A percentile compares a stretch with the other conserved stretches of the same genome.
phyloP scores from a whole-genome alignment of 495 filamentous ascomycete species.

The Pseudevernia furfuracea region DNA sequence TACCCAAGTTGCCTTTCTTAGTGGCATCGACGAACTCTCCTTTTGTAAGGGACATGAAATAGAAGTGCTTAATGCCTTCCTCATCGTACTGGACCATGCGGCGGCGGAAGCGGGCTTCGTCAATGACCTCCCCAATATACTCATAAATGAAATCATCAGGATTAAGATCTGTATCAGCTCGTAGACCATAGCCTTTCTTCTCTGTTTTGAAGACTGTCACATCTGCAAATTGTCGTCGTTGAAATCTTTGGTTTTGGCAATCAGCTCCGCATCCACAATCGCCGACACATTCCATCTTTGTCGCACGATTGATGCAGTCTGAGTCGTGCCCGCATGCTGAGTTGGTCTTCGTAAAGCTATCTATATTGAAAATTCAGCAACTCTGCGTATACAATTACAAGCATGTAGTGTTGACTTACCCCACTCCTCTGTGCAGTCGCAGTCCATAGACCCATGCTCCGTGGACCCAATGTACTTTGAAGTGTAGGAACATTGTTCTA shows the following conservation, averaged over 20 bases:
- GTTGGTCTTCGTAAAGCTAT: constrained; percentile 54
- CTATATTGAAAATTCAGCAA: constrained; percentile 40
- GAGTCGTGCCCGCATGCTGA: constrained; percentile 91
- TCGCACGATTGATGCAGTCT: constrained; percentile 97
- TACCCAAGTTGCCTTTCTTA: constrained; percentile 88
- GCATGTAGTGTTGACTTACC: constrained; percentile 54
- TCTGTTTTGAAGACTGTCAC: constrained; percentile 96
- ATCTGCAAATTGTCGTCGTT: constrained; percentile 77
- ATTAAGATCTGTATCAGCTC: constrained; percentile 67
- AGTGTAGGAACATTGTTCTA: constrained; percentile 76
- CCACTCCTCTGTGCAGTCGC: constrained; percentile 93
- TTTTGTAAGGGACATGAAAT: constrained; percentile 98
- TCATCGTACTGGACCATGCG: constrained; percentile 88
- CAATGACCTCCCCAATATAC: constrained; percentile 98
- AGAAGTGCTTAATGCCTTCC: constrained; percentile 97
- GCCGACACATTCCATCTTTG: constrained; percentile 90
- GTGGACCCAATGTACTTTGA: constrained; percentile 84
- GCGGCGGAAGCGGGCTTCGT: constrained; percentile 75
- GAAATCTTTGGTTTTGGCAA: constrained; percentile 94
- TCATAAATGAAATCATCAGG: constrained; percentile 90
- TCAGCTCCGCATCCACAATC: constrained; percentile 77
- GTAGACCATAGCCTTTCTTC: constrained; percentile 91
- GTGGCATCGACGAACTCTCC: constrained; percentile 97
- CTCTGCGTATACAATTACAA: not conserved
- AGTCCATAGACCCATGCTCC: constrained; percentile 80